Conservation (phyloP, 805 yeast genomes). For the Pachysolen tannophilus region DNA sequence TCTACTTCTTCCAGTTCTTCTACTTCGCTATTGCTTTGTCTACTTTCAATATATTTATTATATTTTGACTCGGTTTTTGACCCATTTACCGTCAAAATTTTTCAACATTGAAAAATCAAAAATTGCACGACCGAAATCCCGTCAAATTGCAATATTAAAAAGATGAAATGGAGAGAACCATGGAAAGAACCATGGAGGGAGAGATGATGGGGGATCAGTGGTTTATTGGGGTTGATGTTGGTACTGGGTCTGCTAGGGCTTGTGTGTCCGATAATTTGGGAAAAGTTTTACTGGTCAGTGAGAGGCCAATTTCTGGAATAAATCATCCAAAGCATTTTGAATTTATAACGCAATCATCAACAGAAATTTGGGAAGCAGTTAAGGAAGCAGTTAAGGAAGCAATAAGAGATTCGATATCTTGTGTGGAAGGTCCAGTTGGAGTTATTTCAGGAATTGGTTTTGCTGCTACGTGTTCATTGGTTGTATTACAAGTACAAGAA, state of each 20-base stretch:
- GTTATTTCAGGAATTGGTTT: slow-evolving; percentile 25
- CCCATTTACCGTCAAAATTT: too few species aligned
- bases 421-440: background rate
- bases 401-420: slow-evolving; percentile 10
- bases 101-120: too few species aligned
- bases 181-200: too few species aligned
- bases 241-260: slow-evolving; percentile 41
- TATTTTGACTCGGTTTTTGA: too few species aligned
- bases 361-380: slow-evolving; percentile 25
- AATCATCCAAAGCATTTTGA: slow-evolving; percentile 13
- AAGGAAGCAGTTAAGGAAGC: slow-evolving; percentile 16
- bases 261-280: slow-evolving; percentile 20
- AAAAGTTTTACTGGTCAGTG: slow-evolving; percentile 8
- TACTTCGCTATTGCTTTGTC: too few species aligned
- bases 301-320: slow-evolving; percentile 17
- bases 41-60: too few species aligned
- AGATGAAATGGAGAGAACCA: too few species aligned
- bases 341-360: slow-evolving; percentile 31
- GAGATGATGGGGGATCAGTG: slow-evolving; percentile 18
- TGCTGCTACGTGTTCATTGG: slow-evolving; percentile 57
- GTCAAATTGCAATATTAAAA: too few species aligned
- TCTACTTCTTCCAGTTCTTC: too few species aligned
- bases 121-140: too few species aligned
- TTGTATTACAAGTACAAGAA: slow-evolving; percentile 25
- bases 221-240: slow-evolving; percentile 83